Base-by-base conservation (phyloP, 768 basidiomycete genomes). In the Boletus sensibilis region DNA sequence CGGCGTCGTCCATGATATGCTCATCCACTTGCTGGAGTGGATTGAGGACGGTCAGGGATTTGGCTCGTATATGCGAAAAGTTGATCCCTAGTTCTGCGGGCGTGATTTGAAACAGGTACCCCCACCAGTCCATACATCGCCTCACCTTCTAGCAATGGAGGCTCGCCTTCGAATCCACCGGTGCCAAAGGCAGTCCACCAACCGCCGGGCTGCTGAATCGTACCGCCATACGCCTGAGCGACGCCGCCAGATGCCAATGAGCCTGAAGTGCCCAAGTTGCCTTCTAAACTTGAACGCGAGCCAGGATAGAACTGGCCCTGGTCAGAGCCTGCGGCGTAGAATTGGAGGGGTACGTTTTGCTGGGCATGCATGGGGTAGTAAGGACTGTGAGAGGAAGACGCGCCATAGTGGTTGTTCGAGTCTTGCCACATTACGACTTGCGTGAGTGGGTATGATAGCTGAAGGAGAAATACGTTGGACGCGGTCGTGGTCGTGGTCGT, bases 171-270 rank as follows among this genome's bases (percentile, higher is more conserved):
- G 55, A 96, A 86, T 13, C 93, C 94, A 50, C 93, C 94, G 2
- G 93, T 94, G 33, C 94, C 94, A 76, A 98, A 96, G 34, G 94
- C 94, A 25, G 91, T 91, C 90, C 93, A 94, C 94, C 94, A 98
- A 18, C 84, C 82, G 3, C 88, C 90, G 21, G 78, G 75, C 4
- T 80, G 70, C 65, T 91, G 87, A 40, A 94, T 92, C 67, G 80
- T 86, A 31, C 92, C 90, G 5, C 83, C 83, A 64, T 84, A 92
- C 0, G 76, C 70, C 44, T 80, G 76, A 9, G 76, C 70, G 42
- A 76, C 77, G 8, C 74, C 75, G 3, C 75, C 78, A 25, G 76
- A 75, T 11, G 77, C 63, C 43, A 86, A 81, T 35, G 79, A 69
- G 31, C 82, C 81, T 58, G 88, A 86, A 14, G 74, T 61, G 18